Percentiles rank a stretch among this genome's conserved stretches.
These are phyloP conservation scores for Cornus florida DNA, from an alignment of 148 eudicot genomes.

Conservation along the genomic window DNA sequence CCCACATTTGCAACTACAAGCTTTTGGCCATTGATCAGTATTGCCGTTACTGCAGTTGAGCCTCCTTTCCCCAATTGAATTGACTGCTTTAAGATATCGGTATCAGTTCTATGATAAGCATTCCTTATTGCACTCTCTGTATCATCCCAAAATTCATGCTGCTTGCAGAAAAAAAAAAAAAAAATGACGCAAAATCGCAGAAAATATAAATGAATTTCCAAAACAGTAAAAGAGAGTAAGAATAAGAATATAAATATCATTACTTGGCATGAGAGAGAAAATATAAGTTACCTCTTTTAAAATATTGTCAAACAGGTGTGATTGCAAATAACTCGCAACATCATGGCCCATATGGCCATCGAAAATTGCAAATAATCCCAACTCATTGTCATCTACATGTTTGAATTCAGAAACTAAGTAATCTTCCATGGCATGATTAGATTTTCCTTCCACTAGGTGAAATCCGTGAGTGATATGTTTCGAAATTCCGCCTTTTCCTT, in stretches of 20 bases:
- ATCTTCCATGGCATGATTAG: constrained; percentile 71
- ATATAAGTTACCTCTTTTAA: constrained; percentile 42
- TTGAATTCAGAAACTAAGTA: constrained; percentile 49
- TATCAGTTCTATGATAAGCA: constrained; percentile 54
- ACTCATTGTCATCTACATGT: constrained; percentile 44
- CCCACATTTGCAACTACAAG: constrained; percentile 68
- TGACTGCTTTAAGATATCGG: constrained; percentile 44
- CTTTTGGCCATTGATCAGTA: constrained; percentile 47
- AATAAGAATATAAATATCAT: too few species aligned
- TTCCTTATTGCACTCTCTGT: constrained; percentile 46
- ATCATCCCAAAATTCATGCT: constrained; percentile 53
- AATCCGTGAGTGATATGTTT: constrained; percentile 52
- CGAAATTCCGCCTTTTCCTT: constrained; percentile 36
- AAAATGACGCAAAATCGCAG: too few species aligned
- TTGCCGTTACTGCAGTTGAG: constrained; percentile 70
- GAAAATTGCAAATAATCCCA: constrained; percentile 65
- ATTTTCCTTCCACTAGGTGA: constrained; percentile 64
- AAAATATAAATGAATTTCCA: too few species aligned
- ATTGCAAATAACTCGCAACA: constrained; percentile 52
- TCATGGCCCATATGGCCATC: constrained; percentile 74
- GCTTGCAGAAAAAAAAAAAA: constrained; percentile 18
- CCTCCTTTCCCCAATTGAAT: constrained; percentile 50
- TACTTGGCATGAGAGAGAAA: not conserved
- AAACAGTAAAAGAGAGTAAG: too few species aligned
- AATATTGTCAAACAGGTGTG: constrained; percentile 52